These are phyloP conservation scores for Botryosphaeria dothidea DNA, from an alignment of 2,329 filamentous ascomycete genomes.

Conservation along the genomic window DNA sequence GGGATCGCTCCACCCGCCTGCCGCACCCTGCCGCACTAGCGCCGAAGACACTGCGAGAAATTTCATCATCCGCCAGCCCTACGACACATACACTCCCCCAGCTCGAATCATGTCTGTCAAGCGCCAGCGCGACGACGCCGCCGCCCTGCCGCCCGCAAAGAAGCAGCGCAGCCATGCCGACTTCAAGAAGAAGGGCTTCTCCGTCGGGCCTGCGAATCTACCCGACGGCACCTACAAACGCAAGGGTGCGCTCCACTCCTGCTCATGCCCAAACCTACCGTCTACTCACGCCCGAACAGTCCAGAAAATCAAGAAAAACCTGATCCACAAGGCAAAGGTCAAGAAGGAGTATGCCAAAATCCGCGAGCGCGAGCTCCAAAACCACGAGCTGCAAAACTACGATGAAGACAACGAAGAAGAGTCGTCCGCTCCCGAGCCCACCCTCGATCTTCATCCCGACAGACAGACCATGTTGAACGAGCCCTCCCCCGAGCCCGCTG, in stretches of 20 bases:
- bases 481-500: conserved; percentile 22
- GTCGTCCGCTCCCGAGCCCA: conserved; percentile 32
- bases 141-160: conserved; percentile 42
- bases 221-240: conserved; percentile 86
- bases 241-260: conserved; percentile 58
- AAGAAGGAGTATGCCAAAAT: conserved; percentile 92
- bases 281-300: conserved; percentile 49
- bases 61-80: conserved; percentile 11
- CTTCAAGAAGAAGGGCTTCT: conserved; percentile 69
- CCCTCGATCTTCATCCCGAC: conserved; percentile 61
- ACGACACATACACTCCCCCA: neutral
- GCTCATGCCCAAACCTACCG: neutral
- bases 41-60: neutral
- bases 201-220: conserved; percentile 83
- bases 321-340: conserved; percentile 91
- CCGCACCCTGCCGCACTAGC: neutral
- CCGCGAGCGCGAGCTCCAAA: conserved; percentile 55
- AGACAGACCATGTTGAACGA: conserved; percentile 60
- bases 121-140: conserved; percentile 52
- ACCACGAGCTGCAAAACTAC: conserved; percentile 35
- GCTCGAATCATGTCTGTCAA: conserved; percentile 59
- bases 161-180: conserved; percentile 36
- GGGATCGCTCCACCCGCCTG: neutral
- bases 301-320: conserved; percentile 82
- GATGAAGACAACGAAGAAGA: conserved; percentile 31